phyloP scores from a whole-genome alignment of 225 moss, liverwort and hornwort genomes.

The Sphagnum contortum region DNA sequence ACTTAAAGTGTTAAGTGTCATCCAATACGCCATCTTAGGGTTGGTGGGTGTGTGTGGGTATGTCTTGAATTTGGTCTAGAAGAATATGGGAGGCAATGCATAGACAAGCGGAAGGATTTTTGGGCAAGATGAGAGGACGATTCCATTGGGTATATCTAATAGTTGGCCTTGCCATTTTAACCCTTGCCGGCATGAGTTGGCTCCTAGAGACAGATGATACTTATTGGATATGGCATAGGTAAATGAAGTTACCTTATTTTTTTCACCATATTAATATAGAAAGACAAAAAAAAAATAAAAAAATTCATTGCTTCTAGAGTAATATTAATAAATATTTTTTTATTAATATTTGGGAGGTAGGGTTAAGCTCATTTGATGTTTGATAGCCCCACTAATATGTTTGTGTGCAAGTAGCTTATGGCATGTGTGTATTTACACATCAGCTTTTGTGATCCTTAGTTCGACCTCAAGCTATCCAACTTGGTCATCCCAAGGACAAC shows the following conservation, averaged over 20 bases:
- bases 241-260: not conserved
- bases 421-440: conserved; percentile 80
- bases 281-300: no score
- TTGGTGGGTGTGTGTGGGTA: no score
- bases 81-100: conserved; percentile 15
- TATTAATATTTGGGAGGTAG: no score
- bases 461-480: conserved; percentile 28
- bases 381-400: not conserved
- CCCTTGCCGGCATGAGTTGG: conserved; percentile 52
- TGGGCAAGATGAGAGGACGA: conserved; percentile 22
- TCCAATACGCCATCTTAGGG: no score
- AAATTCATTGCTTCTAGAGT: no score
- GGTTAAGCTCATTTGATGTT: no score
- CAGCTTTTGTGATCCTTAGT: conserved; percentile 51
- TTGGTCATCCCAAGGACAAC: not conserved
- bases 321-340: no score
- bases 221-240: conserved; percentile 98
- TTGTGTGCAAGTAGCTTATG: conserved; percentile 41
- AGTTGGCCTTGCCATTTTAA: conserved; percentile 43
- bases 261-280: not conserved
- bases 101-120: conserved; percentile 9
- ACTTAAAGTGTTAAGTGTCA: no score
- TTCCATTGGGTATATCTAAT: conserved; percentile 58
- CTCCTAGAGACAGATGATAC: conserved; percentile 50
- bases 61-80: no score